Conservation (phyloP, 2,329 filamentous ascomycete species). For the Stemphylium vesicarium region DNA sequence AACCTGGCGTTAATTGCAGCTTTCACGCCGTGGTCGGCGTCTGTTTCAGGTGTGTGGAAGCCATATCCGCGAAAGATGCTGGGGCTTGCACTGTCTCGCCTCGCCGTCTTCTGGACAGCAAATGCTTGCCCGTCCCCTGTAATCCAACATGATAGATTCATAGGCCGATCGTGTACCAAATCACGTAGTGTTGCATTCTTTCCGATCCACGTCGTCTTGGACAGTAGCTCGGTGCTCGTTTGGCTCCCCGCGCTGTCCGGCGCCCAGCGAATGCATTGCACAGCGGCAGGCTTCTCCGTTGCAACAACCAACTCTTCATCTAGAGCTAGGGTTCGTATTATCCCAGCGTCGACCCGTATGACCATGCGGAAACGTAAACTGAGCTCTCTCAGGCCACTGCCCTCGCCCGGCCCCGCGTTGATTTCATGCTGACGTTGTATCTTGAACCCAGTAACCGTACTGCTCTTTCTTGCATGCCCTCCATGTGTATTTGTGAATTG, state of each 20-base stretch:
- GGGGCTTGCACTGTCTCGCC: slow-evolving; percentile 57
- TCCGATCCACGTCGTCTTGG: slow-evolving; percentile 82
- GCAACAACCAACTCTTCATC: slow-evolving; percentile 94
- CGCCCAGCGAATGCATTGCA: slow-evolving; percentile 95
- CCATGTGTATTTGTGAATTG: slow-evolving; percentile 67
- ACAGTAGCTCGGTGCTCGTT: slow-evolving; percentile 88
- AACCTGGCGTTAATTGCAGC: slow-evolving; percentile 93
- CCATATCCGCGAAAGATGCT: slow-evolving; percentile 88
- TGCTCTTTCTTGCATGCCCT: slow-evolving; percentile 59
- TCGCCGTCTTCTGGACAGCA: slow-evolving; percentile 74
- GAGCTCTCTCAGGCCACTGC: slow-evolving; percentile 80
- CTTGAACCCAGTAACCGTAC: slow-evolving; percentile 46
- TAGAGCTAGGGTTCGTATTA: slow-evolving; percentile 82
- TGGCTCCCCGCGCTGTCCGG: slow-evolving; percentile 82
- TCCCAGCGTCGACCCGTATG: slow-evolving; percentile 96
- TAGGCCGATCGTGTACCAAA: slow-evolving; percentile 93
- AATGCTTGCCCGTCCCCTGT: slow-evolving; percentile 87
- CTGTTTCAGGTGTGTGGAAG: slow-evolving; percentile 75
- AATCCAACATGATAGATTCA: slow-evolving; percentile 95
- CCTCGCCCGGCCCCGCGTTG: slow-evolving; percentile 76
- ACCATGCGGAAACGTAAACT: slow-evolving; percentile 95
- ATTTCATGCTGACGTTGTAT: slow-evolving; percentile 47
- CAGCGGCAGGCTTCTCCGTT: slow-evolving; percentile 87
- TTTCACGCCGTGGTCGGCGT: slow-evolving; percentile 68
- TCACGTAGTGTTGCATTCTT: slow-evolving; percentile 78